Percentiles rank a stretch among this genome's conserved stretches.
phyloP scores from a whole-genome alignment of 176 grass and related monocot genomes.

The Zoysia pacifica region DNA sequence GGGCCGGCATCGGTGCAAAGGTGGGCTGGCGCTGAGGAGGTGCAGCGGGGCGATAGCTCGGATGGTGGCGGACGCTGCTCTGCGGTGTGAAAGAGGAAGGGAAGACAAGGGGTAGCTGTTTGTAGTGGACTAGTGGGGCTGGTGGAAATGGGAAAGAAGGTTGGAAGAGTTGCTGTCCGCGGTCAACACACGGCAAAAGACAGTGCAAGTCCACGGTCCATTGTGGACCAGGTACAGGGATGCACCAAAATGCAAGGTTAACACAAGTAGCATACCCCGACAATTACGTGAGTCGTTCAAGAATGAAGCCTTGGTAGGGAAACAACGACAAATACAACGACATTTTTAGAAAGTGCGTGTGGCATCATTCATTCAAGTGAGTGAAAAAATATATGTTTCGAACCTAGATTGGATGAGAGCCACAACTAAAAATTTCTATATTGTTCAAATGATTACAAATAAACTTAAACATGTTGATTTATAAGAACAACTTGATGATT shows the following conservation, averaged over 20 bases:
- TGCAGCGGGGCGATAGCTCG: background rate
- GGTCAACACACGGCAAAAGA: slow-evolving; percentile 25
- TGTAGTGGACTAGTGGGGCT: background rate
- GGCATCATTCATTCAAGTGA: no score
- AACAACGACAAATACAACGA: no score
- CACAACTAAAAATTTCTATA: no score
- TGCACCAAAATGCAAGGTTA: background rate
- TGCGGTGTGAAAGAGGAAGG: background rate
- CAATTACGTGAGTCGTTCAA: no score
- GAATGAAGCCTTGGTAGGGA: no score
- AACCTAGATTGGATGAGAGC: no score
- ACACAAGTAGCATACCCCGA: background rate
- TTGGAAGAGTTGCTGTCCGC: background rate
- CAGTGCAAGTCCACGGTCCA: slow-evolving; percentile 20
- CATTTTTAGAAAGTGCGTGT: no score
- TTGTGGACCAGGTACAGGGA: slow-evolving; percentile 9
- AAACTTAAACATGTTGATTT: no score
- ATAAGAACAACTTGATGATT: no score
- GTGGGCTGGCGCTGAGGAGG: background rate
- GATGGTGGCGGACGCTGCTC: background rate
- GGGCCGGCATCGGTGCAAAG: slow-evolving; percentile 46
- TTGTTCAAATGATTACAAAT: no score
- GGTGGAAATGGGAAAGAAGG: background rate
- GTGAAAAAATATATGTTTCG: no score
- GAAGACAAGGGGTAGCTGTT: background rate